These are phyloP conservation scores for Podospora pseudopauciseta DNA, from an alignment of 495 filamentous ascomycete species.

Conservation along the genomic window DNA sequence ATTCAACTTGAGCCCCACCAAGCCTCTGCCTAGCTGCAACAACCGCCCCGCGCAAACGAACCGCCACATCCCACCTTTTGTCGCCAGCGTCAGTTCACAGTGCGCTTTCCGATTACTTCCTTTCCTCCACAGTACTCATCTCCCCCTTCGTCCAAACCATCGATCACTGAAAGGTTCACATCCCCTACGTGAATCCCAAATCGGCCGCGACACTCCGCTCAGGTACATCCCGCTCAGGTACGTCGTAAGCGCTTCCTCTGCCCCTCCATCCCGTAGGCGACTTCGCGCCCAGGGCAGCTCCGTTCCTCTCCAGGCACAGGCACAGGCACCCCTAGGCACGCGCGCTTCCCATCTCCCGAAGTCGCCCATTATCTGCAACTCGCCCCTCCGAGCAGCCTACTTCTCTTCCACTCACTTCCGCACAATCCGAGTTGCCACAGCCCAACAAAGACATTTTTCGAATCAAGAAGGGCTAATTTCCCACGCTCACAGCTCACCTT, in stretches of 20 bases:
- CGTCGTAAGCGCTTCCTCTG: not conserved
- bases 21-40: not conserved
- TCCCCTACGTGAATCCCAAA: not conserved
- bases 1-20: not conserved
- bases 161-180: not conserved
- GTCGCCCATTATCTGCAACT: not conserved
- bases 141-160: not conserved
- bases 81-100: not conserved
- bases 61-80: not conserved
- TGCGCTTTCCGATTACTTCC: not conserved
- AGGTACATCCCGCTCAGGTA: not conserved
- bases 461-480: not conserved
- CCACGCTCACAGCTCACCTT: not conserved
- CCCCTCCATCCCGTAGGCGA: not conserved
- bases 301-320: not conserved
- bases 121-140: not conserved
- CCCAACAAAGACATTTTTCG: too few species aligned
- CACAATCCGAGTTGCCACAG: not conserved
- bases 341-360: not conserved
- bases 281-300: not conserved
- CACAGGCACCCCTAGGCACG: not conserved
- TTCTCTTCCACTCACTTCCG: not conserved
- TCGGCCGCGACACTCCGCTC: not conserved
- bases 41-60: not conserved
- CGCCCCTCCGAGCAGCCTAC: too few species aligned